Evolutionary conservation across 257 asterid genomes (phyloP), one percentile per base, ranked within the genome.

Genomic region (Prunella vulgaris): DNA sequence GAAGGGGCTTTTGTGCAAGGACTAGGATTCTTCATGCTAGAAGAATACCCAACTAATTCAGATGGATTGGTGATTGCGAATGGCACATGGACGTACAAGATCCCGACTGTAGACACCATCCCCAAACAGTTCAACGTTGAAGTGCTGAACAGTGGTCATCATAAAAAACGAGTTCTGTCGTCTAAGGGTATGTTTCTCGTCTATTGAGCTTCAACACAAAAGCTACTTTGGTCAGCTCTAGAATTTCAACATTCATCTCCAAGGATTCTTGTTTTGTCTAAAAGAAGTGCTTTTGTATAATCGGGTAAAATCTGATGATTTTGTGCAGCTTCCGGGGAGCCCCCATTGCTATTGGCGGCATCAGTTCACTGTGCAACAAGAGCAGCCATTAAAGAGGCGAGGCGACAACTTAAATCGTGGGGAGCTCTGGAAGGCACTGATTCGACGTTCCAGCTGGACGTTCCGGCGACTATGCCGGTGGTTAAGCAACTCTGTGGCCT

Each of bases 1-100:
- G 96, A 91, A 83, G 97, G 96, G 42, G 91, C 97, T 57, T 91
- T 85, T 32, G 90, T 91, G 8, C 96, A 88, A 84, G 97, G 97
- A 27, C 66, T 91, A 4, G 96, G 97, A 30, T 87, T 91, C 76
- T 88, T 87, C 79, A 88, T 88, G 96, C 85, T 69, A 13, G 95
- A 91, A 87, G 97, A 91, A 70, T 91, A 85, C 81, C 70, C 74
- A 17, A 78, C 74, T 2, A 81, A 91, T 52, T 25, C 69, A 9
- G 83, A 91, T 17, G 97, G 96, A 74, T 52, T 79, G 62, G 72
- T 80, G 70, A 66, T 78, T 40, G 60, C 84, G 4, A 83, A 91
- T 74, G 76, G 96, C 58, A 87, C 93, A 37, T 88, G 97, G 97
- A 85, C 84, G 0, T 88, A 88, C 79, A 85, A 87, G 82, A 87